phyloP scores from a whole-genome alignment of 2,329 filamentous ascomycete species.

The Colletotrichum tabaci region DNA sequence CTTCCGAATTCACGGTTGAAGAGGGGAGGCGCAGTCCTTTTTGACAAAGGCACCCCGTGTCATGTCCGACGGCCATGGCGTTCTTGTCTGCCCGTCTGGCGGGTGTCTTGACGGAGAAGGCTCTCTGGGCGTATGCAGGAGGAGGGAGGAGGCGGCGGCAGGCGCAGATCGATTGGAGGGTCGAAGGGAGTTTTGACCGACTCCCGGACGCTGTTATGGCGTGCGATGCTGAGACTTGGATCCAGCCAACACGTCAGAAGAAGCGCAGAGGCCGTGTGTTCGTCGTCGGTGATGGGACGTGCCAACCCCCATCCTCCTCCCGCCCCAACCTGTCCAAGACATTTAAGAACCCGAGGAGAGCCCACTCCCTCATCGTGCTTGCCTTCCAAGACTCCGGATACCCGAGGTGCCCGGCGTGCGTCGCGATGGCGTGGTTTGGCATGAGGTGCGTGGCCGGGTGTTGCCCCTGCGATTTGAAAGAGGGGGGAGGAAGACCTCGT shows the following conservation, averaged over 20 bases:
- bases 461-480: neutral
- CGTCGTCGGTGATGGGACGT: slow-evolving; percentile 8
- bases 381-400: slow-evolving; percentile 9
- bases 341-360: slow-evolving; percentile 20
- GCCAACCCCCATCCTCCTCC: neutral
- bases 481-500: neutral
- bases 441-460: neutral
- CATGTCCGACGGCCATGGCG: slow-evolving; percentile 41
- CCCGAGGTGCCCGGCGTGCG: slow-evolving; percentile 17
- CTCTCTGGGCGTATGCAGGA: slow-evolving; percentile 17
- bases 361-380: neutral
- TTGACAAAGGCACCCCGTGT: slow-evolving; percentile 37
- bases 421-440: slow-evolving; percentile 9
- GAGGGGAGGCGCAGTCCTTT: slow-evolving; percentile 38
- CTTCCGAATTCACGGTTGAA: neutral
- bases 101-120: neutral
- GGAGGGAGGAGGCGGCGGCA: neutral
- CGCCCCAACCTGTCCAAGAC: neutral
- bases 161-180: neutral
- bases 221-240: slow-evolving; percentile 24
- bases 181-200: slow-evolving; percentile 14
- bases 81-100: neutral
- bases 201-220: slow-evolving; percentile 26
- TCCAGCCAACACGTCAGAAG: slow-evolving; percentile 36
- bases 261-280: slow-evolving; percentile 26